Conservation (phyloP, 192 early-diverging fungal genomes). For the Phlyctochytrium arcticum region DNA sequence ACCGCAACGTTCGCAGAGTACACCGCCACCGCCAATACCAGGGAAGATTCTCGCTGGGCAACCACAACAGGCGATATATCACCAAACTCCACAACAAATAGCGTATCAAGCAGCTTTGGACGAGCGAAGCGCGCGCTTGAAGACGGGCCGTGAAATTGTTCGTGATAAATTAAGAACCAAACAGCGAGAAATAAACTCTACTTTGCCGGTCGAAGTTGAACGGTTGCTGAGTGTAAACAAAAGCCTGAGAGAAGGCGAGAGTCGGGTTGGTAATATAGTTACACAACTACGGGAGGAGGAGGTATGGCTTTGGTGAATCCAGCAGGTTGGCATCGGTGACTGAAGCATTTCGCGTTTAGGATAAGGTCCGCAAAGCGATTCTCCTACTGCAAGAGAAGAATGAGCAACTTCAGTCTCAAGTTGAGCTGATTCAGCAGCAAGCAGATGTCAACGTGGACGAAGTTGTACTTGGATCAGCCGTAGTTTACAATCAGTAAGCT, state of each 20-base stretch:
- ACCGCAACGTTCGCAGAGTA: constrained; percentile 12
- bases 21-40: constrained; percentile 23
- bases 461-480: constrained; percentile 52
- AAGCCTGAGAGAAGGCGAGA: constrained; percentile 69
- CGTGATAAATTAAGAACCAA: constrained; percentile 55
- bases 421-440: constrained; percentile 46
- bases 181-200: constrained; percentile 56
- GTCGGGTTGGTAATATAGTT: constrained; percentile 57
- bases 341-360: too few species aligned
- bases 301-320: constrained; percentile 5
- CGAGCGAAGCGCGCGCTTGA: constrained; percentile 23
- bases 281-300: constrained; percentile 50
- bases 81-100: too few species aligned
- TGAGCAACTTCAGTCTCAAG: constrained; percentile 50
- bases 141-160: constrained; percentile 28
- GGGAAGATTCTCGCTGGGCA: constrained; percentile 23
- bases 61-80: too few species aligned
- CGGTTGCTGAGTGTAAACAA: constrained; percentile 60
- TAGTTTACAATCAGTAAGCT: constrained; percentile 68
- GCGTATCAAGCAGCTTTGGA: constrained; percentile 16
- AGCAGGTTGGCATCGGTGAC: too few species aligned
- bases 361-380: constrained; percentile 62
- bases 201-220: constrained; percentile 60
- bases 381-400: constrained; percentile 59
- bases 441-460: constrained; percentile 66